A percentile compares a stretch with the other conserved stretches of the same genome.
These are phyloP conservation scores for Talaromyces sp. DNA, from an alignment of 2,329 filamentous ascomycete species.

Conservation along the genomic window DNA sequence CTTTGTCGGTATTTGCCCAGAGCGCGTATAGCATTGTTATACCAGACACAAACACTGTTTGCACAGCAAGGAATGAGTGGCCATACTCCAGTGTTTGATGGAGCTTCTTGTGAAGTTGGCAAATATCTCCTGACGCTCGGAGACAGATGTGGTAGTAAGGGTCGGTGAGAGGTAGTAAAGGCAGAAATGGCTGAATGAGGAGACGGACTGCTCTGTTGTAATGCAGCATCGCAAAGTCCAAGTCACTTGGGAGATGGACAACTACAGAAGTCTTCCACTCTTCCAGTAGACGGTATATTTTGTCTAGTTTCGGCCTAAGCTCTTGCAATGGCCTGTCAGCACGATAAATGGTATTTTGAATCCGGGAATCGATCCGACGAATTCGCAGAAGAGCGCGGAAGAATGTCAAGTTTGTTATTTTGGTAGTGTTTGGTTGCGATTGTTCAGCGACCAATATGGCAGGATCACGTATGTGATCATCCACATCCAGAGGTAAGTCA, in stretches of 20 bases:
- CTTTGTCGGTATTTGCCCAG: constrained; percentile 43
- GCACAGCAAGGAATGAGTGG: constrained; percentile 39
- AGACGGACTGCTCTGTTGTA: constrained; percentile 52
- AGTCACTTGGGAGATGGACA: constrained; percentile 36
- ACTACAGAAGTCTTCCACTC: constrained; percentile 45
- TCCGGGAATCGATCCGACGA: constrained; percentile 48
- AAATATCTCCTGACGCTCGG: constrained; percentile 36
- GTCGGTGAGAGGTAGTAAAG: constrained; percentile 45
- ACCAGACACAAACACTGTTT: constrained; percentile 39
- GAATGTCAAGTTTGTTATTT: constrained; percentile 40
- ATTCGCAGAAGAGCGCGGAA: constrained; percentile 47
- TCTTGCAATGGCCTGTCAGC: constrained; percentile 46
- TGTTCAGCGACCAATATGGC: constrained; percentile 25
- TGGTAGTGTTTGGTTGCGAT: constrained; percentile 26
- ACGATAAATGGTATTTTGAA: constrained; percentile 53
- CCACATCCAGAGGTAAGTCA: constrained; percentile 45
- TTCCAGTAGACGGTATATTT: constrained; percentile 46
- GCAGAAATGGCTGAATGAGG: constrained; percentile 51
- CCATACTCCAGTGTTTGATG: constrained; percentile 40
- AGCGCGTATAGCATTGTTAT: constrained; percentile 38
- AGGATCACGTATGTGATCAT: constrained; percentile 42
- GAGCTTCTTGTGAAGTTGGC: constrained; percentile 37
- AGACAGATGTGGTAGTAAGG: constrained; percentile 47
- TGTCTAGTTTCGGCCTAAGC: constrained; percentile 49
- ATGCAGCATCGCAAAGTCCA: constrained; percentile 50